Evolutionary conservation across 176 grass and related monocot genomes (phyloP), one percentile per base, ranked within the genome.

Genomic region (Elaeis guineensis): DNA sequence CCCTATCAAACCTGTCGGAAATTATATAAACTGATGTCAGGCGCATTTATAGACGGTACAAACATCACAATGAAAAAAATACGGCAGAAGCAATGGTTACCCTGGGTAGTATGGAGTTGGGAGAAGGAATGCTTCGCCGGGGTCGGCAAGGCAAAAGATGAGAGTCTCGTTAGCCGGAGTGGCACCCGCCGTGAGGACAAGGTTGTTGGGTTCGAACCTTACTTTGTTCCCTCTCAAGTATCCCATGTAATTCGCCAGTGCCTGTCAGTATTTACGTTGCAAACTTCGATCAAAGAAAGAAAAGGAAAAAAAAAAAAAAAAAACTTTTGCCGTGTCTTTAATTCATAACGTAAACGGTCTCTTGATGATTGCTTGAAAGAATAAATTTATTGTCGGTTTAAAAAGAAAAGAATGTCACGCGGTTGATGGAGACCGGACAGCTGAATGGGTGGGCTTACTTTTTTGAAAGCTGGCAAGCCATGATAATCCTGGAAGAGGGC

Each of bases 401-500:
- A 44, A 44, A 44, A 44, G 2, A 44, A 11, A 44, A 44, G 35
- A 3, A 44, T 12, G 35, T 44, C 35, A 3, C 35, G 8, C 35
- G 35, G 11, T 12, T 44, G 35, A 44, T 44, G 3, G 9, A 2
- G 8, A 44, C 11, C 11, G 2, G 35, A 12, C 35, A 14, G 8
- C 35, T 44, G 12, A 44, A 44, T 14, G 12, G 35, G 35, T 44
- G 7, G 11, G 50, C 19, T 58, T 65, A 96, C 92, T 79, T 79
- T 90, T 65, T 97, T 97, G 73, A 97, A 97, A 28, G 70, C 81
- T 48, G 87, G 81, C 69, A 91, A 55, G 72, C 92, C 92, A 30
- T 97, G 78, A 78, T 97, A 97, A 69, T 97, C 92, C 79, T 97
- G 92, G 80, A 97, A 97, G 52, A 97, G 81, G 72, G 92, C 92